Evolutionary conservation across 2,329 filamentous ascomycete species (phyloP).

Genomic region (Hortaea sp.): DNA sequence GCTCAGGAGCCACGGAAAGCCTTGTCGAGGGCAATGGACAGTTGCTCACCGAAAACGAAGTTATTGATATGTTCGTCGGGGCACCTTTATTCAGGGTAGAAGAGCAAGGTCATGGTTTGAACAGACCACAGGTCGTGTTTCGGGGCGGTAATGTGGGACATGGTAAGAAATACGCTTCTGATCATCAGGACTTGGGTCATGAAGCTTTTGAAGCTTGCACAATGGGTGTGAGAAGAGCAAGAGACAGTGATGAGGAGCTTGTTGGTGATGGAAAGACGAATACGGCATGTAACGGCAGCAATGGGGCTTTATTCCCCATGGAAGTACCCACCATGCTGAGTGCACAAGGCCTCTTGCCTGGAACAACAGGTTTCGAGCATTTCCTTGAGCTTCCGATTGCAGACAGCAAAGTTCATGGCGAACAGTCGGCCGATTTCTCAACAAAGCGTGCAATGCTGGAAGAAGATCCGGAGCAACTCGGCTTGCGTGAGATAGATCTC

Average conservation of each 20-base stretch:
- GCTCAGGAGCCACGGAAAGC: too few species aligned
- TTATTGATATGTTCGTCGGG: constrained; percentile 18
- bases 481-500: constrained; percentile 13
- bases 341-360: constrained; percentile 34
- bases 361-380: constrained; percentile 37
- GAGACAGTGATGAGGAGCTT: too few species aligned
- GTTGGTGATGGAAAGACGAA: not conserved
- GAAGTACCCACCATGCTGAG: constrained; percentile 42
- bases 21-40: not conserved
- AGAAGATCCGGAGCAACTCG: constrained; percentile 15
- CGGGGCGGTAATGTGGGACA: constrained; percentile 4
- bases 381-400: constrained; percentile 38
- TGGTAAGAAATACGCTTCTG: constrained; percentile 6
- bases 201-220: constrained; percentile 9
- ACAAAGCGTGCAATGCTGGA: constrained; percentile 12
- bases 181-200: constrained; percentile 10
- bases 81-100: constrained; percentile 17
- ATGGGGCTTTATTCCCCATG: constrained; percentile 9
- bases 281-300: not conserved
- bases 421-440: constrained; percentile 5
- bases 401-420: constrained; percentile 18
- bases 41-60: constrained; percentile 10
- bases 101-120: not conserved
- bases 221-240: not conserved
- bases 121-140: constrained; percentile 13